Percentiles rank a stretch among this genome's conserved stretches.
These are phyloP conservation scores for Aureobasidium sp. DNA, from an alignment of 2,329 filamentous ascomycete species.

Conservation along the genomic window DNA sequence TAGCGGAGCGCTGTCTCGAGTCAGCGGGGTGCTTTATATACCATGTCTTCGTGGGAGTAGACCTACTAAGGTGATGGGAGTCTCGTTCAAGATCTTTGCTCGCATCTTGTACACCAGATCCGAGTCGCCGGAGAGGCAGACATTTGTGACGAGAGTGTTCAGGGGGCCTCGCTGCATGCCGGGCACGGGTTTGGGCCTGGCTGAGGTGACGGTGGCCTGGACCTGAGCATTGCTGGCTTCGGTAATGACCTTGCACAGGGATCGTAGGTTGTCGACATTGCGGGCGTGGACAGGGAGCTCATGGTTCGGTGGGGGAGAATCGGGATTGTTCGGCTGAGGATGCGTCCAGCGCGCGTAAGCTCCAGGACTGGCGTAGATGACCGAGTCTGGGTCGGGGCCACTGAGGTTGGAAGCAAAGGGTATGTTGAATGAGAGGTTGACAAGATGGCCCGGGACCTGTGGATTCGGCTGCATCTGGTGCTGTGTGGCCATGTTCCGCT, in stretches of 20 bases:
- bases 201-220: slow-evolving; percentile 75
- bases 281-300: slow-evolving; percentile 86
- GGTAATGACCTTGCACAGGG: slow-evolving; percentile 74
- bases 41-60: background rate
- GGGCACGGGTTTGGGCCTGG: slow-evolving; percentile 58
- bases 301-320: slow-evolving; percentile 68
- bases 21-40: slow-evolving; percentile 19
- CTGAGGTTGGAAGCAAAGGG: slow-evolving; percentile 89
- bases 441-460: slow-evolving; percentile 63
- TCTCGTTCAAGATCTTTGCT: slow-evolving; percentile 83
- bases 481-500: slow-evolving; percentile 44
- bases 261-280: slow-evolving; percentile 72
- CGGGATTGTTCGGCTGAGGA: slow-evolving; percentile 57
- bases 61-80: slow-evolving; percentile 83
- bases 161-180: slow-evolving; percentile 43
- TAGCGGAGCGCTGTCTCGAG: slow-evolving; percentile 67
- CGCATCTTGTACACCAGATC: slow-evolving; percentile 85
- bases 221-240: slow-evolving; percentile 55
- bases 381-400: slow-evolving; percentile 88
- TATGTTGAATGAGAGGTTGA: slow-evolving; percentile 95
- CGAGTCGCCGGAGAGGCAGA: slow-evolving; percentile 80
- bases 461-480: slow-evolving; percentile 42
- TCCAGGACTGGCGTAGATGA: slow-evolving; percentile 82
- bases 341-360: slow-evolving; percentile 91
- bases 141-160: slow-evolving; percentile 60